Percentiles rank a stretch among this genome's conserved stretches.
Conservation (phyloP, 345 rosid genomes). For the Gynandropsis gynandra region DNA sequence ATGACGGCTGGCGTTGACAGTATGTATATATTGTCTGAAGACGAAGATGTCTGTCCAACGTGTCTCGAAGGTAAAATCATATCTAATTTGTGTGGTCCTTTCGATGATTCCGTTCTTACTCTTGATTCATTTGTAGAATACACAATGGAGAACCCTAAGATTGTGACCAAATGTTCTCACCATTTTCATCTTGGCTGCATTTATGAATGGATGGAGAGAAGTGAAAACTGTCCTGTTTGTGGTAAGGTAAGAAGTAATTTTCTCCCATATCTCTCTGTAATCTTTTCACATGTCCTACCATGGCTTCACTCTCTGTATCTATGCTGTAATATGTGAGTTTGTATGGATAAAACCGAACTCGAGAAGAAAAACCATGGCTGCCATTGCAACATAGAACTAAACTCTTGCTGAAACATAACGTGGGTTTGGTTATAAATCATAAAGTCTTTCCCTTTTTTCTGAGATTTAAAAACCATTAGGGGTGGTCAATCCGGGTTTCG, state of each 20-base stretch:
- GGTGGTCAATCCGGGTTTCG: too few relatives aligned
- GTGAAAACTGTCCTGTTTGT: constrained; percentile 94
- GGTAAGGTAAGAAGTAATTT: constrained; percentile 60
- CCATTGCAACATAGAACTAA: too few relatives aligned
- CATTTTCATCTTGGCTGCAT: constrained; percentile 99
- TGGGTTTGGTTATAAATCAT: too few relatives aligned
- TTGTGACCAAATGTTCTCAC: constrained; percentile 81
- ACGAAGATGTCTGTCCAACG: constrained; percentile 93
- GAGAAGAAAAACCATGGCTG: too few relatives aligned
- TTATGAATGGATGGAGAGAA: constrained; percentile 99
- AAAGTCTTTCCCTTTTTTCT: too few relatives aligned
- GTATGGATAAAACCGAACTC: too few relatives aligned
- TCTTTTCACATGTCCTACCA: too few relatives aligned
- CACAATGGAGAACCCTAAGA: constrained; percentile 87
- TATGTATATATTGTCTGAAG: constrained; percentile 55
- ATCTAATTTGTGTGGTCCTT: background rate
- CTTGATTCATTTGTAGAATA: constrained; percentile 52
- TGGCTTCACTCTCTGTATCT: too few relatives aligned
- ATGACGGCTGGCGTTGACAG: constrained; percentile 39
- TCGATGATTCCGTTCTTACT: background rate
- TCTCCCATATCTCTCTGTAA: background rate
- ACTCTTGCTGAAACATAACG: too few relatives aligned
- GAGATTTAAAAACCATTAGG: too few relatives aligned
- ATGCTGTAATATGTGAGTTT: too few relatives aligned
- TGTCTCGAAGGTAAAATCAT: constrained; percentile 74